Base-by-base conservation (phyloP, 176 grass and related monocot species). In the Poa annua region DNA sequence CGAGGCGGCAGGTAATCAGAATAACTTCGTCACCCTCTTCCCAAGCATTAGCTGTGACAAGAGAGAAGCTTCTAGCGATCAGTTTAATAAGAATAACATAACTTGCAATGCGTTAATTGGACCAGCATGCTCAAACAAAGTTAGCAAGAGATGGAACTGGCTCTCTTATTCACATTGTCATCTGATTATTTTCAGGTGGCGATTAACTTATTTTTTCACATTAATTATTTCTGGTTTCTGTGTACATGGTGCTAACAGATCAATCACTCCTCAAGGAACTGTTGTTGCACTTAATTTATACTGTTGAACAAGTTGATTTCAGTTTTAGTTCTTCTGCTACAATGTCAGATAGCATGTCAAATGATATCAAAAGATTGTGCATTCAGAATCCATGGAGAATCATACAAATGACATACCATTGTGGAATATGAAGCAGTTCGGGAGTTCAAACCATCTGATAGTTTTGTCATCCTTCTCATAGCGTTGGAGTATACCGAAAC, bases 381-480 rank as follows among this genome's bases (percentile, higher is more conserved):
- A 64, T 83, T 35, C 29, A 52, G 33, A 72, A 3, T 55, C n/a
- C 19, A 56, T 69, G 50, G 6, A 67, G 5, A 65, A 66, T 20
- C 29, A 29, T 83, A 4, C 11, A 38, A 71, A 20, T 61, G 45
- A 0, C 78, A 61, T 89, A 98, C 95, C 95, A 80, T 98, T 98
- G 74, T 98, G 95, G 49, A 98, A 98, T 84, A 98, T 93, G 87
- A 88, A 98, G 77, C 95, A 98, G 48, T 98, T 98, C 51, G 95
- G 92, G 41, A 98, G 95, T 71, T 98, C 92, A 94, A 98, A 98
- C 95, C 95, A 98, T 93, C 95, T 91, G 67, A 98, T 98, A 9
- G 69, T 22, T 59, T 72, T 83, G 24, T 98, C 95, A 88, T 94
- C 88, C 86, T 88, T 98, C 47, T 93, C 95, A 68, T 95, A 93